Conservation (phyloP, 108 stramenopile species). For the Nitzschia sp. region DNA sequence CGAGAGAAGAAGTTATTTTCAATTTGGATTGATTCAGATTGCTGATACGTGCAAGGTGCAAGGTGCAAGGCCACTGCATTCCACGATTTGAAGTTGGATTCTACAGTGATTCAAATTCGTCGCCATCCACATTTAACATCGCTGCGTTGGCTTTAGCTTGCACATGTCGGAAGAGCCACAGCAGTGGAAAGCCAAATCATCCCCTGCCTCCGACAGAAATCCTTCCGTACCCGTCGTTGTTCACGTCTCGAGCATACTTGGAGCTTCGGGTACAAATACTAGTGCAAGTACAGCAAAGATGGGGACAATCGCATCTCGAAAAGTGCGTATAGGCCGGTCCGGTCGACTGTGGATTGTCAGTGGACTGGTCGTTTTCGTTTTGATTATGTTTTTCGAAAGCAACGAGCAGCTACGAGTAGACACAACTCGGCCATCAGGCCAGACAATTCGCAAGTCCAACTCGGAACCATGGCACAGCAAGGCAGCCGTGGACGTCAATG, state of each 20-base stretch:
- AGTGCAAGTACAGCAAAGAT: too few species aligned
- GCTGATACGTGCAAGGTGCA: too few species aligned
- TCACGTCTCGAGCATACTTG: background rate
- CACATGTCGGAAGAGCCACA: background rate
- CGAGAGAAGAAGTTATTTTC: too few species aligned
- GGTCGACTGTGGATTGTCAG: background rate
- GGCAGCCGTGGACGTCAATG: background rate
- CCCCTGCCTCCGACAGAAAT: too few species aligned
- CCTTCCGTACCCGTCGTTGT: background rate
- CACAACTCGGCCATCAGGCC: background rate
- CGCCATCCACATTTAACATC: too few species aligned
- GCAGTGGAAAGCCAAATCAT: too few species aligned
- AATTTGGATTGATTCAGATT: too few species aligned
- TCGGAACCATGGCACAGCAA: background rate
- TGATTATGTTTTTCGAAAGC: background rate
- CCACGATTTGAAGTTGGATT: too few species aligned
- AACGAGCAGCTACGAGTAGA: background rate
- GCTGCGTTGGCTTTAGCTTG: background rate
- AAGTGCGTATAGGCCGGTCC: background rate
- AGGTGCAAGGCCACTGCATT: too few species aligned
- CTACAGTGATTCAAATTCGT: too few species aligned
- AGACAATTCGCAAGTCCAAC: background rate
- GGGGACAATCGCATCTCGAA: background rate
- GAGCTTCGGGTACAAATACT: too few species aligned
- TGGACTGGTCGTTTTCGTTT: background rate